These are phyloP conservation scores for Austroboletus novae-zelandiae DNA, from an alignment of 1,284 basidiomycete species.

Conservation along the genomic window DNA sequence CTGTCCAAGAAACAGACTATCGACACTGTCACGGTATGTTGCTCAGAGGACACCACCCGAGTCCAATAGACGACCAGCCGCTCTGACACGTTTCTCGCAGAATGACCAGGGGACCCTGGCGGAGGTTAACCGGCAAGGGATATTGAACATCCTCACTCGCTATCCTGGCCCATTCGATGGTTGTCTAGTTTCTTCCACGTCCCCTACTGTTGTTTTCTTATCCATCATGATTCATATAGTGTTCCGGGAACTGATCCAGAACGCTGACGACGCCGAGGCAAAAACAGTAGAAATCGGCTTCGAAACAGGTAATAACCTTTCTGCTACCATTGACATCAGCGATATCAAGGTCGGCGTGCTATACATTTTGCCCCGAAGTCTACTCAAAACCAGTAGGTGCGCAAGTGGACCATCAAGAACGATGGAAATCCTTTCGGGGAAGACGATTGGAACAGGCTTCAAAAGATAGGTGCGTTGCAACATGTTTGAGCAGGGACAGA, in stretches of 20 bases:
- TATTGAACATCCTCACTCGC: constrained; percentile 22
- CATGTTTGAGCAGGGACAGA: not conserved
- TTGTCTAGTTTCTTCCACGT: not conserved
- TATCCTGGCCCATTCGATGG: constrained; percentile 23
- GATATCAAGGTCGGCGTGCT: not conserved
- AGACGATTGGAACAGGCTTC: constrained; percentile 84
- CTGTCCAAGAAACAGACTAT: too few relatives aligned
- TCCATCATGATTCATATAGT: constrained; percentile 39
- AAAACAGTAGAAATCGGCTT: constrained; percentile 77
- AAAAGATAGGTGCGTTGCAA: constrained; percentile 68
- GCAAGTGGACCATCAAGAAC: constrained; percentile 81
- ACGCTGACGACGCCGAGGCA: constrained; percentile 92
- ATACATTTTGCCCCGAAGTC: not conserved
- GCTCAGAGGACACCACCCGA: too few relatives aligned
- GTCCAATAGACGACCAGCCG: not conserved
- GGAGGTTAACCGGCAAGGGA: constrained; percentile 14
- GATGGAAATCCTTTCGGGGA: constrained; percentile 77
- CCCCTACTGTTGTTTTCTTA: not conserved
- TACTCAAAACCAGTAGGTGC: constrained; percentile 14
- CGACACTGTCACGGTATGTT: too few relatives aligned
- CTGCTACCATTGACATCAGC: not conserved
- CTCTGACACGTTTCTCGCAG: not conserved
- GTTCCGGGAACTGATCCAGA: constrained; percentile 89
- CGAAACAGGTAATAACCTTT: constrained; percentile 46
- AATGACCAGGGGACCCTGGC: constrained; percentile 2